Evolutionary conservation across 1,284 basidiomycete species (phyloP).

Genomic region (Pulchroboletus neoregius): DNA sequence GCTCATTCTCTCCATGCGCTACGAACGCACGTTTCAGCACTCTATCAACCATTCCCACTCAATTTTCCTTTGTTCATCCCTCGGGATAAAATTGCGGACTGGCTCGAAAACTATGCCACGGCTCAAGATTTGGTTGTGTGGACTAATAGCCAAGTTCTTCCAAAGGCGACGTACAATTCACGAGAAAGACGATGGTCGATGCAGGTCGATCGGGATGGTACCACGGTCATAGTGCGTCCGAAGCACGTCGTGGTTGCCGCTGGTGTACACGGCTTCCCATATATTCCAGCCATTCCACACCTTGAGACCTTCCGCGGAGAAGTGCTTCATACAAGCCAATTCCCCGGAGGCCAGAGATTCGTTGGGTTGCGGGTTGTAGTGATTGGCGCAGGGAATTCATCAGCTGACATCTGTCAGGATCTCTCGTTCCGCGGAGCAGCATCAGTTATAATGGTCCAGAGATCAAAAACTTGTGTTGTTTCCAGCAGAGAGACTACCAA

Average conservation of each 20-base stretch:
- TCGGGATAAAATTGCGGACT: constrained; percentile 7
- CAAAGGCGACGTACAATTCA: constrained; percentile 3
- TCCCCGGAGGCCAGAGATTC: constrained; percentile 4
- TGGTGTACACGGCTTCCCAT: constrained; percentile 3
- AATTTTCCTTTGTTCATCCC: constrained; percentile 9
- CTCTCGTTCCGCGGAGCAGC: constrained; percentile 8
- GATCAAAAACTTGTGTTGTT: constrained; percentile 10
- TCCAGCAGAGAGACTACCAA: background rate
- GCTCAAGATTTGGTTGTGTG: constrained; percentile 7
- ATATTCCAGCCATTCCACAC: constrained; percentile 2
- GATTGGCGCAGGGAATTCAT: constrained; percentile 12
- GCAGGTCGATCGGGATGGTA: constrained; percentile 4
- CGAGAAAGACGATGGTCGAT: constrained; percentile 6
- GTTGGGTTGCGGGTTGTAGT: constrained; percentile 6
- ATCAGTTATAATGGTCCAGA: constrained; percentile 11
- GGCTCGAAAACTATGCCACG: constrained; percentile 7
- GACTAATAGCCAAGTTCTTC: constrained; percentile 8
- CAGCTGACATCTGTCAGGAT: constrained; percentile 11
- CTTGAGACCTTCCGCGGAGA: constrained; percentile 7
- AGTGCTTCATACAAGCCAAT: constrained; percentile 9
- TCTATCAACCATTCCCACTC: constrained; percentile 7
- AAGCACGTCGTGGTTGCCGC: constrained; percentile 8
- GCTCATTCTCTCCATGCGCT: background rate
- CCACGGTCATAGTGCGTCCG: constrained; percentile 1
- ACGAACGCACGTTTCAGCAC: background rate